Evolutionary conservation across 768 basidiomycete species (phyloP).

Genomic region (Podaxis pistillaris): DNA sequence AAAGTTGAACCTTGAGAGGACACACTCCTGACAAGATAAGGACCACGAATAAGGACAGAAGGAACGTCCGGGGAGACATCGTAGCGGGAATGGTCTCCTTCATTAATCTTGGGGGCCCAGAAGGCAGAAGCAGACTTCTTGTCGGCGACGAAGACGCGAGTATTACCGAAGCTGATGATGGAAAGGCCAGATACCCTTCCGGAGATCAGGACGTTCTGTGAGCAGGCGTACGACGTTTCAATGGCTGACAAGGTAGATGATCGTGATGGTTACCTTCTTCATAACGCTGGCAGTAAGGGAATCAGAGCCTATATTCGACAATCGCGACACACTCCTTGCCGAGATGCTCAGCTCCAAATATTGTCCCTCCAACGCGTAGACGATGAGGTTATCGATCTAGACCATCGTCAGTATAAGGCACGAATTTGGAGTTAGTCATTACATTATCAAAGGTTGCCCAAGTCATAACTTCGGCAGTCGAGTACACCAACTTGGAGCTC

Average conservation of each 20-base stretch:
- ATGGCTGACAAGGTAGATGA: not conserved
- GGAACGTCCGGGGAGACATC: constrained; percentile 26
- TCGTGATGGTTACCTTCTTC: not conserved
- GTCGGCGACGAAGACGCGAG: constrained; percentile 55
- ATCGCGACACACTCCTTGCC: constrained; percentile 9
- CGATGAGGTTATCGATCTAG: constrained; percentile 31
- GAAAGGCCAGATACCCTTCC: constrained; percentile 34
- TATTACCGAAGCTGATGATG: constrained; percentile 43
- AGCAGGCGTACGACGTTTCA: too few species aligned
- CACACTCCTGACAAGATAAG: constrained; percentile 33
- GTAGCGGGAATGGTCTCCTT: constrained; percentile 24
- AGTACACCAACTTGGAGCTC: constrained; percentile 48
- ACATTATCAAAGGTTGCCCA: constrained; percentile 38
- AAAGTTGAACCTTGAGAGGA: constrained; percentile 23
- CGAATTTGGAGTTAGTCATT: not conserved
- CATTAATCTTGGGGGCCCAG: constrained; percentile 55
- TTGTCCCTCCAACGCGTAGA: constrained; percentile 38
- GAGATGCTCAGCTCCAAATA: constrained; percentile 28
- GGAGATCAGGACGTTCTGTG: constrained; percentile 43
- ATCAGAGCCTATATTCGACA: not conserved
- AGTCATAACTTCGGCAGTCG: constrained; percentile 54
- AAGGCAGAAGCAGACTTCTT: constrained; percentile 56
- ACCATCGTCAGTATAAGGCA: not conserved
- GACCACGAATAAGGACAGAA: constrained; percentile 32
- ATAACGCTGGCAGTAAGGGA: not conserved